Percentiles rank a stretch among this genome's conserved stretches.
Conservation (phyloP, 2,329 filamentous ascomycete genomes). For the Alternaria sp. region DNA sequence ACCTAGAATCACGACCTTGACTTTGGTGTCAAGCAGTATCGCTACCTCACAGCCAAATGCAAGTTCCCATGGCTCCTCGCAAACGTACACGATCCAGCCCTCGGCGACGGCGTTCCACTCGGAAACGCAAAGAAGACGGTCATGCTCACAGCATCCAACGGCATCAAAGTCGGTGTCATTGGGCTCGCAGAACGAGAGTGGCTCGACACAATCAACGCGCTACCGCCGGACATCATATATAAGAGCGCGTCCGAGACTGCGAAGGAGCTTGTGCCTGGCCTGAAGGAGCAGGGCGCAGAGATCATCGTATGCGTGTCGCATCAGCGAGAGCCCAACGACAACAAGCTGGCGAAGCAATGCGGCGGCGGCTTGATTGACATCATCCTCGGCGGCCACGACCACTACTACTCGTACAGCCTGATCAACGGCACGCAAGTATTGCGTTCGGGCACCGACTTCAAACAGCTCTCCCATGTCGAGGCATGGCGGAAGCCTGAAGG, state of each 20-base stretch:
- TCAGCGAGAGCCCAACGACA: conserved; percentile 86
- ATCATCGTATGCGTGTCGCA: conserved; percentile 84
- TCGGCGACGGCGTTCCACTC: conserved; percentile 76
- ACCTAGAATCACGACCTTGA: conserved; percentile 86
- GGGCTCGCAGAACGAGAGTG: conserved; percentile 88
- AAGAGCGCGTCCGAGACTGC: conserved; percentile 78
- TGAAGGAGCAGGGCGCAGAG: conserved; percentile 79
- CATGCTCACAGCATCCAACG: conserved; percentile 80
- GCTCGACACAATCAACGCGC: conserved; percentile 84
- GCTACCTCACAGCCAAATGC: conserved; percentile 74
- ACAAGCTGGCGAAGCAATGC: conserved; percentile 77
- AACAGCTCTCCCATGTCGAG: conserved; percentile 88
- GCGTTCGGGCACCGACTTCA: conserved; percentile 90
- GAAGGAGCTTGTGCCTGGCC: conserved; percentile 72
- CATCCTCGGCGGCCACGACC: conserved; percentile 87
- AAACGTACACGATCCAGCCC: conserved; percentile 83
- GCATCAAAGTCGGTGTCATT: conserved; percentile 83
- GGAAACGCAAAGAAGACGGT: conserved; percentile 76
- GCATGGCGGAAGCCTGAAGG: conserved; percentile 64
- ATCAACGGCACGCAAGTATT: conserved; percentile 83
- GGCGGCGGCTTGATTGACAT: conserved; percentile 79
- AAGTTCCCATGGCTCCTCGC: conserved; percentile 88
- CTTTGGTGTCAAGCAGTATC: conserved; percentile 84
- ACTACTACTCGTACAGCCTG: conserved; percentile 80
- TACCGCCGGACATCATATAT: conserved; percentile 84